A percentile compares a stretch with the other conserved stretches of the same genome.
These are phyloP conservation scores for Boeremia lycopersici DNA, from an alignment of 2,329 filamentous ascomycete species.

Conservation along the genomic window DNA sequence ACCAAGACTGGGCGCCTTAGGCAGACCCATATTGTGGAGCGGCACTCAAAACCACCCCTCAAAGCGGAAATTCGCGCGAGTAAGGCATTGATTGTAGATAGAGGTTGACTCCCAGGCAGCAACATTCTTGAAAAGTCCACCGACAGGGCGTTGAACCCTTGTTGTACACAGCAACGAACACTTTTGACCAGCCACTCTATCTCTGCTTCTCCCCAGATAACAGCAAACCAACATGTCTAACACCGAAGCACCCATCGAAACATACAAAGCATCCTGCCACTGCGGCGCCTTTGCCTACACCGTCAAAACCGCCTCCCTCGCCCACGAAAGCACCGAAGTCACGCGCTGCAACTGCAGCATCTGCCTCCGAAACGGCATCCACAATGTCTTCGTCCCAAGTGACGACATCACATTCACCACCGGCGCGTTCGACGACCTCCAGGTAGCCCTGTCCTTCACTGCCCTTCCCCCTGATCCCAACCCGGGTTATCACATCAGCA, in stretches of 20 bases:
- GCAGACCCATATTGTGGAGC: neutral
- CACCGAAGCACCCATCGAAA: slow-evolving; percentile 52
- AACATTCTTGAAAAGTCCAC: neutral
- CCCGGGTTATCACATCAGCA: too few relatives aligned
- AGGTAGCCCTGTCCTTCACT: slow-evolving; percentile 10
- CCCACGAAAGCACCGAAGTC: slow-evolving; percentile 51
- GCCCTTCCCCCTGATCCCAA: too few relatives aligned
- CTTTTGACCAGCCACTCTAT: neutral
- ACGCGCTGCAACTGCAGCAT: slow-evolving; percentile 61
- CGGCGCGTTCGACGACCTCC: slow-evolving; percentile 26
- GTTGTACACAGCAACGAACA: neutral
- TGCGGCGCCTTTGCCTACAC: slow-evolving; percentile 59
- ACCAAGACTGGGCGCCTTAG: neutral
- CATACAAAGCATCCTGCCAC: slow-evolving; percentile 60
- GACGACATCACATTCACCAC: slow-evolving; percentile 26
- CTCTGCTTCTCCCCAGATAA: neutral
- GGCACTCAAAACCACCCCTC: neutral
- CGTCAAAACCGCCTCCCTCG: slow-evolving; percentile 57
- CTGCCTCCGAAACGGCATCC: slow-evolving; percentile 58
- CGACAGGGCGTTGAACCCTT: neutral
- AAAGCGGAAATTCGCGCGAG: slow-evolving; percentile 1
- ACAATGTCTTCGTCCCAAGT: slow-evolving; percentile 49
- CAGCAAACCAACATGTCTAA: slow-evolving; percentile 19
- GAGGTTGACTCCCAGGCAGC: slow-evolving; percentile 4
- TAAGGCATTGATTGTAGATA: neutral